A percentile compares a stretch with the other conserved stretches of the same genome.
Evolutionary conservation across 129 eudicot species (phyloP).

Genomic region (Arctium lappa): DNA sequence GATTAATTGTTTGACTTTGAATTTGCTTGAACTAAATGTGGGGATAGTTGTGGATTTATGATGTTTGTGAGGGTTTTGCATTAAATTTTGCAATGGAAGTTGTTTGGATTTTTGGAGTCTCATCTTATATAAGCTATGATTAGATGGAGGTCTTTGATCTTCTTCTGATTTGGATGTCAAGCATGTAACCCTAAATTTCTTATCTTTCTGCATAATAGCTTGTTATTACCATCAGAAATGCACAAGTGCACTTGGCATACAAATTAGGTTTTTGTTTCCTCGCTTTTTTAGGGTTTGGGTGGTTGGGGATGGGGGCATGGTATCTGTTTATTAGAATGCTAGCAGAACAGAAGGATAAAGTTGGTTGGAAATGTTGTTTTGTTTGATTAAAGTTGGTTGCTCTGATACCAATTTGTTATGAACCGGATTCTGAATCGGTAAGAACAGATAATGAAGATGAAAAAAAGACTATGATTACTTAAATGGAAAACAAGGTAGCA

Average conservation of each 20-base stretch:
- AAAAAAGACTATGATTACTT: too few relatives aligned
- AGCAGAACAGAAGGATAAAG: background rate
- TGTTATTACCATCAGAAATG: background rate
- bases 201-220: background rate
- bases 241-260: background rate
- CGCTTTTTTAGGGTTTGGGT: slow-evolving; percentile 21
- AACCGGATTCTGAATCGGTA: too few relatives aligned
- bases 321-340: background rate
- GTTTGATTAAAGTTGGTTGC: background rate
- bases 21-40: slow-evolving; percentile 3
- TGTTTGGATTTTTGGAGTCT: slow-evolving; percentile 16
- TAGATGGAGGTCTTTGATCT: slow-evolving; percentile 11
- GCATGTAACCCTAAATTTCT: background rate
- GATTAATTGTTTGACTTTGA: slow-evolving; percentile 27
- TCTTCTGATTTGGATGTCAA: slow-evolving; percentile 11
- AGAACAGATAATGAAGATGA: too few relatives aligned
- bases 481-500: too few relatives aligned
- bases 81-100: slow-evolving; percentile 1
- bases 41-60: slow-evolving; percentile 16
- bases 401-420: too few relatives aligned
- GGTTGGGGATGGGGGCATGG: background rate
- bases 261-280: background rate
- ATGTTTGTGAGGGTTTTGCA: background rate
- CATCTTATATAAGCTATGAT: background rate
- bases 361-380: background rate